Base-by-base conservation (phyloP, 805 yeast species). In the Metschnikowia reukaufii region DNA sequence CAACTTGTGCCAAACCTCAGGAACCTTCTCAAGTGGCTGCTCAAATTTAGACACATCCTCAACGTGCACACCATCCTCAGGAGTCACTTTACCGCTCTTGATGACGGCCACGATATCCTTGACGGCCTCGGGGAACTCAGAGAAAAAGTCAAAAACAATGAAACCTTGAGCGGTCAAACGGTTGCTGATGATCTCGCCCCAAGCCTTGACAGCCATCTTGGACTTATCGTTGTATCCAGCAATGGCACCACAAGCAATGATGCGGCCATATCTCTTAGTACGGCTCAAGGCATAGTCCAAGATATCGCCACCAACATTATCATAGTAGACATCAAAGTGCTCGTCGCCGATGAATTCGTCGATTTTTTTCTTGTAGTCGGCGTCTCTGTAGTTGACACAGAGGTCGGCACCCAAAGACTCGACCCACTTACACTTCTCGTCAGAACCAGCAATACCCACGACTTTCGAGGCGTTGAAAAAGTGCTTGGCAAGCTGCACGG, bases 191-290 rank as follows among this genome's bases (percentile, higher is more conserved):
- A 83, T 73, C 40, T 63, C 52, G 12, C 62, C 49, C 68, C 78
- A 78, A 43, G 65, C 68, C 30, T 63, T 62, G 55, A 79, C 70
- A 0, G 58, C 65, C 17, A 62, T 56, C 43, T 68, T 66, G 8
- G 57, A 57, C 10, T 55, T 48, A 50, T 76, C 76, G 57, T 81
- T 78, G 62, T 82, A 83, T 41, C 79, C 78, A 27, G 86, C 64
- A 50, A 83, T 80, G 12, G 82, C 73, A 51, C 88, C 88, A 65
- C 86, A 81, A n/a, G 81, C 83, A 45, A 81, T 59, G 34, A 84
- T 65, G 30, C 61, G 65, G 36, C 80, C 82, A 33, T 58, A 61
- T 6, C 60, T 61, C 51, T 70, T 77, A 47, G 73, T 58, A 49
- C 63, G 57, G 7, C 55, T 45, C 50, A 77, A 62, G 43, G 76